phyloP scores from a whole-genome alignment of 83 land plant genomes.

The Larix sibirica region DNA sequence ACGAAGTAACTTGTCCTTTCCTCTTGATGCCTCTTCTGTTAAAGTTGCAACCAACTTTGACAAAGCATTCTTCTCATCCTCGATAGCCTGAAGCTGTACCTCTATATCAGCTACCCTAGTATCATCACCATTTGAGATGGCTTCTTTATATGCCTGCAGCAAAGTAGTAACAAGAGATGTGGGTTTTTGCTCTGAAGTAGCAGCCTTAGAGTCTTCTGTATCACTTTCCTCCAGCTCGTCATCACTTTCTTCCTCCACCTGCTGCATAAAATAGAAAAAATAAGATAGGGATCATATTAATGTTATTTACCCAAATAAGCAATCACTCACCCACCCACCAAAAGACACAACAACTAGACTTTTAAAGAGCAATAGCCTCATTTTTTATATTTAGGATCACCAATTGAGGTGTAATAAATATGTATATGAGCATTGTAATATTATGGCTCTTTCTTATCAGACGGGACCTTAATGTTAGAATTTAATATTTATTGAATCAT shows the following conservation, averaged over 20 bases:
- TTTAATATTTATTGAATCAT: no score
- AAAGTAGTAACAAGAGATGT: slow-evolving; percentile 34
- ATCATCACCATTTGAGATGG: slow-evolving; percentile 63
- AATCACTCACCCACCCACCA: no score
- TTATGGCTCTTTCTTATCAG: no score
- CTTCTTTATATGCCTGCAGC: slow-evolving; percentile 66
- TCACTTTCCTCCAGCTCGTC: slow-evolving; percentile 14
- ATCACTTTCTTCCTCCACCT: not conserved
- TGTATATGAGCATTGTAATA: no score
- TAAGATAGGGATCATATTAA: no score
- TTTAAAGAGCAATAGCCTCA: no score
- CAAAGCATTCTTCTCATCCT: slow-evolving; percentile 55
- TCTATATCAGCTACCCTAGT: slow-evolving; percentile 53
- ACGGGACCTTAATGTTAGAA: no score
- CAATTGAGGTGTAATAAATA: no score
- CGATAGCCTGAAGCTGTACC: slow-evolving; percentile 34
- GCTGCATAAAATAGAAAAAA: no score
- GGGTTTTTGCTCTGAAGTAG: slow-evolving; percentile 18
- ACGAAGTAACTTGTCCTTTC: slow-evolving; percentile 78
- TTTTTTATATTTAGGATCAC: no score
- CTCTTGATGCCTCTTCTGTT: slow-evolving; percentile 55
- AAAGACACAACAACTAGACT: no score
- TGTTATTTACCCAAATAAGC: no score
- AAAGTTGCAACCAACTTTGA: slow-evolving; percentile 39
- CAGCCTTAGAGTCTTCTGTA: slow-evolving; percentile 13